phyloP scores from a whole-genome alignment of 78 protist genomes.

The Speleostelium caveatum region DNA sequence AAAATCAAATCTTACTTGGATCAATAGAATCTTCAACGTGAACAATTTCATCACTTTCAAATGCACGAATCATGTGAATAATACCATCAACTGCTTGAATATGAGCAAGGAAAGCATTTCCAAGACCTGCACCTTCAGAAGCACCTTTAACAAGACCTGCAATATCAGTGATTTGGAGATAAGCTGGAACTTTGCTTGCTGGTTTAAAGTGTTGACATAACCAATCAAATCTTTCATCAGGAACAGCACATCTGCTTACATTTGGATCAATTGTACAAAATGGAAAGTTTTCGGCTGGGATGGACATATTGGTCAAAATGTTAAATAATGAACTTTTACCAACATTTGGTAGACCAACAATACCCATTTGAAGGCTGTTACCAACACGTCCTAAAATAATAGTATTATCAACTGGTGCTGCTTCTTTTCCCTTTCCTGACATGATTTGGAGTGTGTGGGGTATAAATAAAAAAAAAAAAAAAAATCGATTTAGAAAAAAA shows the following conservation, averaged over 20 bases:
- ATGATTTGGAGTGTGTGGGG: too few species aligned
- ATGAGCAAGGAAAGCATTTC: slow-evolving; percentile 97
- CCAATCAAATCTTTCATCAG: slow-evolving; percentile 96
- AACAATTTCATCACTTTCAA: slow-evolving; percentile 91
- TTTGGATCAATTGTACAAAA: slow-evolving; percentile 96
- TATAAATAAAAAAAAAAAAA: too few species aligned
- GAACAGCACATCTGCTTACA: slow-evolving; percentile 89
- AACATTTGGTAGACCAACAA: slow-evolving; percentile 96
- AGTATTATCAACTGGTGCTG: background rate
- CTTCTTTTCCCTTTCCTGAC: background rate
- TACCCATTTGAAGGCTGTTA: slow-evolving; percentile 70
- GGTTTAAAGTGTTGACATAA: slow-evolving; percentile 92
- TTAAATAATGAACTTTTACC: slow-evolving; percentile 97
- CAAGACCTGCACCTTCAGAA: slow-evolving; percentile 95
- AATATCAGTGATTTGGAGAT: slow-evolving; percentile 92
- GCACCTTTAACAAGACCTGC: slow-evolving; percentile 99
- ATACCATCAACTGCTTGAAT: slow-evolving; percentile 97
- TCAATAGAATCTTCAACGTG: slow-evolving; percentile 98
- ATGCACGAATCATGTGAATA: slow-evolving; percentile 95
- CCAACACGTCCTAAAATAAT: slow-evolving; percentile 21
- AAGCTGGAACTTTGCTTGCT: slow-evolving; percentile 92
- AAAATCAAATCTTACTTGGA: too few species aligned
- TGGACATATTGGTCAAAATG: slow-evolving; percentile 77
- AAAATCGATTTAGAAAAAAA: too few species aligned
- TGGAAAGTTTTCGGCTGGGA: slow-evolving; percentile 96